Evolutionary conservation across 805 yeast genomes (phyloP).

Genomic region (Priceomyces melissophilus): DNA sequence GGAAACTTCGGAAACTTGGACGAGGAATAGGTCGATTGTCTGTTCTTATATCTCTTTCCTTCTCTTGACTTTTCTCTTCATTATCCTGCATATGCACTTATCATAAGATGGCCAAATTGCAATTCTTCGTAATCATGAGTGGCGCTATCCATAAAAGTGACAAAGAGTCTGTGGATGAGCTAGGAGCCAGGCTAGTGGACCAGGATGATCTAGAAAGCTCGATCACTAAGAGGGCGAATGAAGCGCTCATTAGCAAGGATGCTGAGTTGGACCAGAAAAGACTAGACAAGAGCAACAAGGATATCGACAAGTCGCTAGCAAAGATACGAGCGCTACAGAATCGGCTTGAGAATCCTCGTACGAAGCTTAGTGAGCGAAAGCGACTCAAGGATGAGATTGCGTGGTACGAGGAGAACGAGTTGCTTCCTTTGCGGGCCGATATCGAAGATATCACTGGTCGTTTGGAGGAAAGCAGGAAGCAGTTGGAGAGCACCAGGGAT

Average conservation of each 20-base stretch:
- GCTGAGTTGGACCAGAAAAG: conserved; percentile 72
- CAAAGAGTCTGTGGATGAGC: conserved; percentile 13
- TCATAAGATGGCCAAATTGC: no score
- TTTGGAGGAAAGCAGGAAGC: conserved; percentile 33
- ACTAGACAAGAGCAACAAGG: conserved; percentile 60
- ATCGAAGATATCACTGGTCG: conserved; percentile 47
- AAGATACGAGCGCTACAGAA: conserved; percentile 48
- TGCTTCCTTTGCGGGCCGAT: conserved; percentile 56
- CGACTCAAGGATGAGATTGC: conserved; percentile 52
- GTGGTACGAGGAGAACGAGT: conserved; percentile 46
- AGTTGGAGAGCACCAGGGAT: conserved; percentile 32
- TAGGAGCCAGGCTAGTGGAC: conserved; percentile 57
- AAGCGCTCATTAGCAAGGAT: conserved; percentile 57
- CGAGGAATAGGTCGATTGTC: no score
- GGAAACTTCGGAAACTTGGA: no score
- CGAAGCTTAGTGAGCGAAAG: conserved; percentile 64
- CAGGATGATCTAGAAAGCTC: conserved; percentile 76
- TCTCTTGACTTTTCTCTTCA: no score
- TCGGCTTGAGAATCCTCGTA: conserved; percentile 47
- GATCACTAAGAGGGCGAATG: conserved; percentile 68
- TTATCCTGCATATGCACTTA: no score
- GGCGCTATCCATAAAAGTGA: background rate
- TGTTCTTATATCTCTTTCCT: no score
- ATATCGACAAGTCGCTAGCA: conserved; percentile 38
- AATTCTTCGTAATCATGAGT: background rate